Base-by-base conservation (phyloP, 768 basidiomycete genomes). In the Calocybe gangraenosa region DNA sequence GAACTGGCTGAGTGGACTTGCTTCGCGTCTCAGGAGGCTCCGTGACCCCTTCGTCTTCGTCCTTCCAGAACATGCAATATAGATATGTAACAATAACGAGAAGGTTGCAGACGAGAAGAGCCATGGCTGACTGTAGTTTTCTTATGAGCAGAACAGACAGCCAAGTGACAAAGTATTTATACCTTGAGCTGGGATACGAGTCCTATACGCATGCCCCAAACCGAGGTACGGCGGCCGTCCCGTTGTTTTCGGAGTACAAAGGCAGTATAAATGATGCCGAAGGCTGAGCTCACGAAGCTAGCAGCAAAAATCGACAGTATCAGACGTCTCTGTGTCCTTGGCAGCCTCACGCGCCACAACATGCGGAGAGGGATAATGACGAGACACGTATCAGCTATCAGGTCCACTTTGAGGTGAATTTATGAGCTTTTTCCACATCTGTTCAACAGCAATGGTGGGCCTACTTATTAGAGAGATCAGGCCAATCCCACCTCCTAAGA, bases 271-370 rank as follows among this genome's bases (percentile, higher is more conserved):
- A 55, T 38, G 21, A 62, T 42, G 14, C 53, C 48, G 11, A 51
- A 47, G 7, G 62, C 17, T 1, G 58, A 46, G 23, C 54, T 61
- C 25, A 61, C 28, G 8, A 57, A 25, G 28, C 58, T 61, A 15
- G 54, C 44, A 6, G 61, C 56, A 37, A 64, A 63, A n/a, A 59
- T 47, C 18, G 49, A 21, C 2, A 59, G 42, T 18, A 66, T 54
- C 23, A 66, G 33, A 18, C 44, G 35, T 10, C 56, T 52, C 32
- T 63, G 52, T 15, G 15, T 31, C 22, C 41, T 32, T 0, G 60
- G 56, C 2, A 63, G 43, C 15, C 44, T 55, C 39, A 61, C 44
- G 14, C 36, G 47, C 57, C 60, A 56, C 9, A 66, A 48, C 41
- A 63, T 50, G 17, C 50, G 42, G 2, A 61, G 44, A 13, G 63